These are phyloP conservation scores for Elsinoe fawcettii DNA, from an alignment of 2,329 filamentous ascomycete species.

Conservation along the genomic window DNA sequence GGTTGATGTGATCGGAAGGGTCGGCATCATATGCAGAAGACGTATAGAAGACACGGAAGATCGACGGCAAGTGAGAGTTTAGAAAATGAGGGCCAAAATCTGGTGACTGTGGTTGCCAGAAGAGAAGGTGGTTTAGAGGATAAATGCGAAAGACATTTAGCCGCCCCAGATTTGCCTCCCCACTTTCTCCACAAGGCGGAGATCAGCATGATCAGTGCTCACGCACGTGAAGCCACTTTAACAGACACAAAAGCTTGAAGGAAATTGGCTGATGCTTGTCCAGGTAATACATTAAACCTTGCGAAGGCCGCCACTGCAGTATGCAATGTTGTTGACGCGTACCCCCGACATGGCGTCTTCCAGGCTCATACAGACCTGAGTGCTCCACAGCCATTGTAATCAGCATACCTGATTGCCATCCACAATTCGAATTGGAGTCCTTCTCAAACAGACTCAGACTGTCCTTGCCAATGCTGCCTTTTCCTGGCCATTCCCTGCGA, in stretches of 20 bases:
- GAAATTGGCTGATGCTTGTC: background rate
- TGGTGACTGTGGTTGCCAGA: background rate
- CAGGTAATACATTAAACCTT: background rate
- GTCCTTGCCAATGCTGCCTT: no score
- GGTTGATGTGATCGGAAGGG: constrained; percentile 2
- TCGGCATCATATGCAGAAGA: background rate
- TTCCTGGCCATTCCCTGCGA: no score
- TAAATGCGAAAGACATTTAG: background rate
- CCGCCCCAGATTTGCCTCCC: constrained; percentile 1
- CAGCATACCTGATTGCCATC: no score
- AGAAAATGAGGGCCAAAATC: background rate
- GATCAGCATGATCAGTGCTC: background rate
- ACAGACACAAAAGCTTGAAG: background rate
- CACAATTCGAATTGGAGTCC: no score
- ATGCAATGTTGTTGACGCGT: background rate
- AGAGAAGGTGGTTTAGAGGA: background rate
- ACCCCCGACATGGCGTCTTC: no score
- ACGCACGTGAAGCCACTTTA: background rate
- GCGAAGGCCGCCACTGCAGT: background rate
- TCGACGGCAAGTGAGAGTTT: background rate
- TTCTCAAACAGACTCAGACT: no score
- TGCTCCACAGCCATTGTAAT: no score
- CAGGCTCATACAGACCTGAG: no score
- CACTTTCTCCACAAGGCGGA: constrained; percentile 1
- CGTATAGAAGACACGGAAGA: background rate